Percentiles rank a stretch among this genome's conserved stretches.
These are phyloP conservation scores for Acanthamoeba lugdunensis DNA, from an alignment of 208 protist species.

Conservation along the genomic window DNA sequence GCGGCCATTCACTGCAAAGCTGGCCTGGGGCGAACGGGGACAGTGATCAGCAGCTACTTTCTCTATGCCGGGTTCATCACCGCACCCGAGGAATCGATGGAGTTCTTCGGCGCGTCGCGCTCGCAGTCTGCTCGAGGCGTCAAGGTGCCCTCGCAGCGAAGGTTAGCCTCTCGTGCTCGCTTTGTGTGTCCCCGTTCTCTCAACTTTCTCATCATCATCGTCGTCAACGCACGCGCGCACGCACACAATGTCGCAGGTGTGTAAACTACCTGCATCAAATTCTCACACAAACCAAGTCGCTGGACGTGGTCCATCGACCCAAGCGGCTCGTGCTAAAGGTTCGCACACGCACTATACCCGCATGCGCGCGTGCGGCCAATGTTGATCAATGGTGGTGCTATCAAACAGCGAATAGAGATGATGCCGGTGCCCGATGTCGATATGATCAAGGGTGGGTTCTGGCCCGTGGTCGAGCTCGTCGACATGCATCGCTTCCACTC, in stretches of 20 bases:
- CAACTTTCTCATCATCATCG: not conserved
- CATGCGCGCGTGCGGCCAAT: too few relatives aligned
- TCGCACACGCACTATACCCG: not conserved
- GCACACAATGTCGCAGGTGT: not conserved
- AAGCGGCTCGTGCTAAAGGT: constrained; percentile 22
- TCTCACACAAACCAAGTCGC: not conserved
- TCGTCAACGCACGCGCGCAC: too few relatives aligned
- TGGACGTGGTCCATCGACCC: constrained; percentile 16
- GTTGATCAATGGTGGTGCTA: too few relatives aligned
- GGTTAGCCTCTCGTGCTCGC: not conserved
- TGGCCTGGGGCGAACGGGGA: constrained; percentile 55
- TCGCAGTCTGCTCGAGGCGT: constrained; percentile 16
- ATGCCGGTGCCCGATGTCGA: constrained; percentile 58
- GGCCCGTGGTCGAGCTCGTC: constrained; percentile 46
- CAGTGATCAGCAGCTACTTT: constrained; percentile 68
- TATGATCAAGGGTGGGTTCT: constrained; percentile 48
- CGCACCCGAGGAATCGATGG: constrained; percentile 11
- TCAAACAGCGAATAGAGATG: constrained; percentile 51
- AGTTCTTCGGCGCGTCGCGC: constrained; percentile 39
- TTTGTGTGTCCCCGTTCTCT: not conserved
- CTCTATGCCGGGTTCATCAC: constrained; percentile 51
- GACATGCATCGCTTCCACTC: constrained; percentile 61
- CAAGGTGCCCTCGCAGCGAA: constrained; percentile 61
- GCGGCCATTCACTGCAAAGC: constrained; percentile 65
- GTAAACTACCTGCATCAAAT: constrained; percentile 61